Base-by-base conservation (phyloP, 768 basidiomycete species). In the Sistotremastrum suecicum region DNA sequence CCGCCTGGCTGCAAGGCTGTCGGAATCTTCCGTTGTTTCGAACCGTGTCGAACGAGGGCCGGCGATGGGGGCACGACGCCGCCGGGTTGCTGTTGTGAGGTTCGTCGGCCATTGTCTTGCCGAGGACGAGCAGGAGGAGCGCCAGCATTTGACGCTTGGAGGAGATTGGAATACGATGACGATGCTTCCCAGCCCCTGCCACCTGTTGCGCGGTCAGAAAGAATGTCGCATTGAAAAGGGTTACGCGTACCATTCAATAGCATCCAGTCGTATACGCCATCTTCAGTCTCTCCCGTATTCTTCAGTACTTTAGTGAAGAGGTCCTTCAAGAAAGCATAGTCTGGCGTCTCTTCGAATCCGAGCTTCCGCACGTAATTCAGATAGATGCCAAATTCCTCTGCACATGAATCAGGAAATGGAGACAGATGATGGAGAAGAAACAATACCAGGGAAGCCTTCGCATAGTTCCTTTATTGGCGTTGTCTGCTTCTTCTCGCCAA, bases 401-500 rank as follows among this genome's bases (percentile, higher is more conserved):
- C 28, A 32, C 3, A 28, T 2, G 12, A 8, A 1, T 39, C 3
- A 34, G 41, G 7, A n/a, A 41, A 20, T 20, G 20, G 43, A 40
- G 20, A 47, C 33, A 50, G 39, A 48, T 39, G 33, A 48, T 41
- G 35, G 5, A 49, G 33, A 48, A 41, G 37, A 45, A 34, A 36
- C 60, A 73, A 50, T 54, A 89, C 89, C 90, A 42, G 95, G 94
- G 68, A 83, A 91, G 47, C 89, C 87, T 55, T 98, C 95, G 57
- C 83, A 89, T 29, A 99, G 73, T 59, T 99, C 95, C 67, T 89
- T 94, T 63, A 99, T 97, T 5, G 85, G 84, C 31, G 95, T 98
- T 9, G 85, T 86, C 68, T 98, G 95, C 74, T 90, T 99, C 82
- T 99, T 99, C 72, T 99, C 94, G 51, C 94, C 94, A 62, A 99